Evolutionary conservation across 176 grass and related monocot genomes (phyloP).

Genomic region (Melocanna baccifera): DNA sequence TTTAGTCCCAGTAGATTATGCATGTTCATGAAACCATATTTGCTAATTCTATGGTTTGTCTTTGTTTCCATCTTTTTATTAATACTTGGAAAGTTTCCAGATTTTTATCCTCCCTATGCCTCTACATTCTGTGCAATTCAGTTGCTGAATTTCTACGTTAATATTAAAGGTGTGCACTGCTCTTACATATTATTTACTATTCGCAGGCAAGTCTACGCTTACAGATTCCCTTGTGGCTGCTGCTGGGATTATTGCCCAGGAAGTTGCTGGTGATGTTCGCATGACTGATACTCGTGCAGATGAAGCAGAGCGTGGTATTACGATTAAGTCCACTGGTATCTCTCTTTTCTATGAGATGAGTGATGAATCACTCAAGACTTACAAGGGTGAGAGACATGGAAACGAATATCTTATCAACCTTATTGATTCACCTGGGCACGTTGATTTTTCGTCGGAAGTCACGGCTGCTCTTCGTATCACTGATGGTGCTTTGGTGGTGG

Average conservation of each 20-base stretch:
- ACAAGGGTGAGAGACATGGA: slow-evolving; percentile 56
- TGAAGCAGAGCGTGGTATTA: slow-evolving; percentile 88
- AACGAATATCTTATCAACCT: slow-evolving; percentile 79
- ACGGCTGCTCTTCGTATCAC: slow-evolving; percentile 77
- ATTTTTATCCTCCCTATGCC: not conserved
- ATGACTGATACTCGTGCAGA: slow-evolving; percentile 80
- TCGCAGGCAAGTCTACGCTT: slow-evolving; percentile 71
- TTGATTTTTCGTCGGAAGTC: slow-evolving; percentile 75
- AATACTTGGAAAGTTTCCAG: not conserved
- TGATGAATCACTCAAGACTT: slow-evolving; percentile 55
- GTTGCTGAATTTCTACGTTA: not conserved
- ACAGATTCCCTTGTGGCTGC: slow-evolving; percentile 83
- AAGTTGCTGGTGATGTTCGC: slow-evolving; percentile 76
- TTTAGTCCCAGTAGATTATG: not conserved
- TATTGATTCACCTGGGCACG: slow-evolving; percentile 73
- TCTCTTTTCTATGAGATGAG: slow-evolving; percentile 83
- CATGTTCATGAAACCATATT: not conserved
- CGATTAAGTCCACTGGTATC: slow-evolving; percentile 79
- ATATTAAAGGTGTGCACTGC: not conserved
- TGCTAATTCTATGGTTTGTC: not conserved
- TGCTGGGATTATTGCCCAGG: slow-evolving; percentile 85
- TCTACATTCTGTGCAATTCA: not conserved
- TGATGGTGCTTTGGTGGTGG: slow-evolving; percentile 75
- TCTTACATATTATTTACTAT: not conserved
- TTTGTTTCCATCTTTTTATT: not conserved